Percentiles rank a stretch among this genome's conserved stretches.
Conservation (phyloP, 305 asterid species). For the Fraxinus platypoda region DNA sequence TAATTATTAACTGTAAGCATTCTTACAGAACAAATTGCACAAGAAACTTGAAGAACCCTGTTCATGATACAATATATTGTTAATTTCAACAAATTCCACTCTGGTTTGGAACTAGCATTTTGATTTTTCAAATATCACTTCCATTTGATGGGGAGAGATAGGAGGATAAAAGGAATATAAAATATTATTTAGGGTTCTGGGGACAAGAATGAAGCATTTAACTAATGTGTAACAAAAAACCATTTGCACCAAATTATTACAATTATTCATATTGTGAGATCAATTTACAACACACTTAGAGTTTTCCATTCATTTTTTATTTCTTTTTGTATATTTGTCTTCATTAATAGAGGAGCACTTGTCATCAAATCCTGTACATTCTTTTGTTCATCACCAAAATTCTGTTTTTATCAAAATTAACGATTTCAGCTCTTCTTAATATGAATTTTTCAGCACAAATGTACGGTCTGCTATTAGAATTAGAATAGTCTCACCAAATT, state of each 20-base stretch:
- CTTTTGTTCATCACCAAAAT: neutral
- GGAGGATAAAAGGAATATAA: neutral
- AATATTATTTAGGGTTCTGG: neutral
- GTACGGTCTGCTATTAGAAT: slow-evolving; percentile 16
- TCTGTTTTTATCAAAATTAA: slow-evolving; percentile 1
- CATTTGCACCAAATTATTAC: slow-evolving; percentile 17
- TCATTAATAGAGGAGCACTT: neutral
- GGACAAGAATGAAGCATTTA: slow-evolving; percentile 7
- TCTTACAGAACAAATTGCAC: slow-evolving; percentile 1
- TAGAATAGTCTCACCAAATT: slow-evolving; percentile 60
- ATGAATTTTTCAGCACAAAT: slow-evolving; percentile 19
- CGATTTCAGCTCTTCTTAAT: slow-evolving; percentile 5
- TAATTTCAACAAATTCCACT: neutral
- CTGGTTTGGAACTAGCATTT: slow-evolving; percentile 13
- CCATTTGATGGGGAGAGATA: slow-evolving; percentile 5
- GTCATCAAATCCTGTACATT: neutral
- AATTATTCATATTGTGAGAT: neutral
- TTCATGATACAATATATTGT: neutral
- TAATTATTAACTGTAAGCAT: neutral
- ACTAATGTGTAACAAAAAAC: slow-evolving; percentile 5
- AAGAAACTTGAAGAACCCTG: neutral
- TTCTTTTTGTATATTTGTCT: neutral
- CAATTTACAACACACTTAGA: neutral
- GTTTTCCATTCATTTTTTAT: neutral
- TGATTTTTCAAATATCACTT: slow-evolving; percentile 5